A percentile compares a stretch with the other conserved stretches of the same genome.
Evolutionary conservation across 2,329 filamentous ascomycete genomes (phyloP).

Genomic region (Fusarium xylarioides): DNA sequence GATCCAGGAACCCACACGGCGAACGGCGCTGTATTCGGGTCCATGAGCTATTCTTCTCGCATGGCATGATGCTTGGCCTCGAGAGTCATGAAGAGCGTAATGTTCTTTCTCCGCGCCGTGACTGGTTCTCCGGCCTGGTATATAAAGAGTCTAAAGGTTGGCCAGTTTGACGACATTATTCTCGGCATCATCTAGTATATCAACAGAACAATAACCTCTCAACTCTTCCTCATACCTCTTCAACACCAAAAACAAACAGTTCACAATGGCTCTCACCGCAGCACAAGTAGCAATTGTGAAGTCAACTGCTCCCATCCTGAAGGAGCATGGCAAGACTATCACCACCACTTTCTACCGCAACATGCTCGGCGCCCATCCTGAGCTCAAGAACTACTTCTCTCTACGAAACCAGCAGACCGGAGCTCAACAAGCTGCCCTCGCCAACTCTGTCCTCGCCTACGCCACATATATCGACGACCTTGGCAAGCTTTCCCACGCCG

Average conservation of each 20-base stretch:
- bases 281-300: constrained; percentile 78
- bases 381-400: constrained; percentile 76
- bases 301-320: constrained; percentile 77
- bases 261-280: constrained; percentile 62
- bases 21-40: constrained; percentile 11
- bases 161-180: constrained; percentile 3
- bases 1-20: constrained; percentile 30
- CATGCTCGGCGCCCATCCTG: constrained; percentile 70
- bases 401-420: constrained; percentile 73
- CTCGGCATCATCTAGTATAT: constrained; percentile 16
- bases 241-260: neutral
- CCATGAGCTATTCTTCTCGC: constrained; percentile 10
- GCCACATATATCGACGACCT: constrained; percentile 78
- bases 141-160: constrained; percentile 26
- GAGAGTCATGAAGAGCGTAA: constrained; percentile 22
- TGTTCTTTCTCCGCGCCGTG: constrained; percentile 33
- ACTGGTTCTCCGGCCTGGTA: constrained; percentile 31
- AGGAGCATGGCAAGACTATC: constrained; percentile 73
- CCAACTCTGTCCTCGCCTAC: constrained; percentile 75
- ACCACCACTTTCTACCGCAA: constrained; percentile 78
- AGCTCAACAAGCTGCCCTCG: constrained; percentile 75
- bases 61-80: constrained; percentile 21
- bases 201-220: neutral
- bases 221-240: neutral
- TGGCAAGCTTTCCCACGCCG: constrained; percentile 61